These are phyloP conservation scores for Chenopodium berlandieri DNA, from an alignment of 148 eudicot genomes.

Conservation along the genomic window DNA sequence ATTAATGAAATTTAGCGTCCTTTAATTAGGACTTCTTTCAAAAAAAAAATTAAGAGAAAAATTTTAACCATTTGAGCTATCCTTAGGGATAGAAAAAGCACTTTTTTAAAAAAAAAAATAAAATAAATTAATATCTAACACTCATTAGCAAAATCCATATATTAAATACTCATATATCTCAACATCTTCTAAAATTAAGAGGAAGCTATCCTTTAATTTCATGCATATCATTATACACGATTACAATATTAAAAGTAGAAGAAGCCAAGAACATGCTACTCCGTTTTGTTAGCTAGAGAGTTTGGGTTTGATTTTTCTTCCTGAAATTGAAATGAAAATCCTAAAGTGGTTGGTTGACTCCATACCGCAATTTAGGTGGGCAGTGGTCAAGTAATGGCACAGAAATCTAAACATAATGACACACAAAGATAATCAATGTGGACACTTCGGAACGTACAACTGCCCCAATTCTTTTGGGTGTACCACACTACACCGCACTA, in stretches of 20 bases:
- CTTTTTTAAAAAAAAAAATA: too few species aligned
- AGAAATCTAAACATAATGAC: neutral
- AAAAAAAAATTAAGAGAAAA: too few species aligned
- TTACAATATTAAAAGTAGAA: neutral
- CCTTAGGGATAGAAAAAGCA: too few species aligned
- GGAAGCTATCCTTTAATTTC: too few species aligned
- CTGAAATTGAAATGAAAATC: neutral
- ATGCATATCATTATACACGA: too few species aligned
- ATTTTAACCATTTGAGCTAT: too few species aligned
- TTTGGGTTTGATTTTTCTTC: conserved; percentile 17
- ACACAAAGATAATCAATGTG: neutral
- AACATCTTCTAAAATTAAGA: too few species aligned
- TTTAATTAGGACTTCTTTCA: too few species aligned
- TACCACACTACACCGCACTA: conserved; percentile 15
- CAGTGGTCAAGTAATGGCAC: conserved; percentile 9
- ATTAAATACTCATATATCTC: too few species aligned
- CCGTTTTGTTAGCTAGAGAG: neutral
- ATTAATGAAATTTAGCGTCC: too few species aligned
- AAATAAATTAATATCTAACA: too few species aligned
- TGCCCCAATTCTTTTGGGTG: conserved; percentile 17
- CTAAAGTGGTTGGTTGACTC: conserved; percentile 30
- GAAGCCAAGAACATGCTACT: neutral
- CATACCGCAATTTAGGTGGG: conserved; percentile 25
- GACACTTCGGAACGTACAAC: neutral
- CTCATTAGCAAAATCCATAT: too few species aligned